Evolutionary conservation across 129 eudicot species (phyloP), one percentile per base, ranked within the genome.

Genomic region (Lonicera japonica): DNA sequence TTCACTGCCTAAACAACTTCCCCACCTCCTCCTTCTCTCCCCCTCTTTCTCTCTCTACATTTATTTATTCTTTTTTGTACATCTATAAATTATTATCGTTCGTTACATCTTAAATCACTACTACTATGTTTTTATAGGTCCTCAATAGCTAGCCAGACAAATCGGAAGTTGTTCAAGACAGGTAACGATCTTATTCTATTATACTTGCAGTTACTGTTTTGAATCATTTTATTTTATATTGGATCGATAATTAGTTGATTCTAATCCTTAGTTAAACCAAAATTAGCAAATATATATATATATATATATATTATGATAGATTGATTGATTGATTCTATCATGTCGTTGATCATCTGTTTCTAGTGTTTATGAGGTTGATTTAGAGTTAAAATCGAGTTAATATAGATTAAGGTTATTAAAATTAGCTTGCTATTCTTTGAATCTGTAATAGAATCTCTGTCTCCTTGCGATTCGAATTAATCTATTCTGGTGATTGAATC

Each of bases 371-470:
- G 50, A 43, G 13, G 50, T 43, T 43, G 50, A 43, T 43, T 2
- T 14, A 43, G 50, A 8, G 16, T 43, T 43, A 4, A 10, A 14
- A 11, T 16, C 55, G 21, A 50, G 2, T 8, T 50, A 50, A 50
- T 50, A 20, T 50, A 9, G 16, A 5, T 17, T n/a, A 50, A 29
- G 14, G 14, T 45, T 15, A 15, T 45, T 45, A 0, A n/a, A 45
- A 45, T 29, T 45, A 45, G 51, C 51, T 50, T 50, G 55, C 19
- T 50, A 16, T 50, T 7, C 21, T 14, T 50, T 17, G 21, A 50
- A 50, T 50, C 55, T 29, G 36, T 29, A 2, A 10, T 48, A 54
- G 75, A 75, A 69, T 67, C 74, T 75, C 58, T 68, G 18, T 54
- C 36, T 43, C 21, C 39, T 13, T 5, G 1, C 15, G 55, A 55